Evolutionary conservation across 1,284 basidiomycete species (phyloP).

Genomic region (Cutaneotrichosporon sp.): DNA sequence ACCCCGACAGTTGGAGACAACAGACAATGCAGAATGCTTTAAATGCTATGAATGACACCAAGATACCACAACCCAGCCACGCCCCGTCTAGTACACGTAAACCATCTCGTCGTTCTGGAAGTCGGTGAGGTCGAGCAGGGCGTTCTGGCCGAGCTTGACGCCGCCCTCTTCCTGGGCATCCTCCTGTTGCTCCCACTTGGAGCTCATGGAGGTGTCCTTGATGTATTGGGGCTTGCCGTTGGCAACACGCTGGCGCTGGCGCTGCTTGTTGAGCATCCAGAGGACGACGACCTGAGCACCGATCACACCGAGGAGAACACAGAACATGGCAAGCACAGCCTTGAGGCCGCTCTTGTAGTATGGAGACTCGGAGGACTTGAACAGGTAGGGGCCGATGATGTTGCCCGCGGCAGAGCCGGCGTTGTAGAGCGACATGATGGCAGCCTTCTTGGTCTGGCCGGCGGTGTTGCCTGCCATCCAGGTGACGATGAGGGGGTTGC

Average conservation of each 20-base stretch:
- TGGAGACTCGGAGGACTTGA: too few species aligned
- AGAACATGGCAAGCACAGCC: constrained; percentile 42
- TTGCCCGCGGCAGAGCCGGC: constrained; percentile 26
- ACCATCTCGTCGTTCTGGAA: constrained; percentile 38
- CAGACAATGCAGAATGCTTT: too few species aligned
- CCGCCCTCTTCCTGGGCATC: constrained; percentile 2
- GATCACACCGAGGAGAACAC: constrained; percentile 32
- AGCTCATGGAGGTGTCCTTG: constrained; percentile 37
- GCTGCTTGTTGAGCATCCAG: constrained; percentile 37
- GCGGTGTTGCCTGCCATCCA: constrained; percentile 23
- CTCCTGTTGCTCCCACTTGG: constrained; percentile 14
- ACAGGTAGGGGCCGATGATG: constrained; percentile 34
- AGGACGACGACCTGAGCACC: constrained; percentile 34
- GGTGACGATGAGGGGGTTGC: constrained; percentile 19
- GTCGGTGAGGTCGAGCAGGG: constrained; percentile 25
- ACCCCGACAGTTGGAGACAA: too few species aligned
- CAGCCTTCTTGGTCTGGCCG: constrained; percentile 26
- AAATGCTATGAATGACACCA: too few species aligned
- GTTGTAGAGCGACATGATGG: constrained; percentile 6
- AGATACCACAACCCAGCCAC: too few species aligned
- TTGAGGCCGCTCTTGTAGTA: constrained; percentile 33
- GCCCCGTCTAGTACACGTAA: constrained; percentile 19
- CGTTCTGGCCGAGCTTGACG: constrained; percentile 13
- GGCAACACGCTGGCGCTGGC: constrained; percentile 40
- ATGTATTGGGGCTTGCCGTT: constrained; percentile 42